phyloP scores from a whole-genome alignment of 2,329 filamentous ascomycete genomes.

The Cercospora brassicicola region DNA sequence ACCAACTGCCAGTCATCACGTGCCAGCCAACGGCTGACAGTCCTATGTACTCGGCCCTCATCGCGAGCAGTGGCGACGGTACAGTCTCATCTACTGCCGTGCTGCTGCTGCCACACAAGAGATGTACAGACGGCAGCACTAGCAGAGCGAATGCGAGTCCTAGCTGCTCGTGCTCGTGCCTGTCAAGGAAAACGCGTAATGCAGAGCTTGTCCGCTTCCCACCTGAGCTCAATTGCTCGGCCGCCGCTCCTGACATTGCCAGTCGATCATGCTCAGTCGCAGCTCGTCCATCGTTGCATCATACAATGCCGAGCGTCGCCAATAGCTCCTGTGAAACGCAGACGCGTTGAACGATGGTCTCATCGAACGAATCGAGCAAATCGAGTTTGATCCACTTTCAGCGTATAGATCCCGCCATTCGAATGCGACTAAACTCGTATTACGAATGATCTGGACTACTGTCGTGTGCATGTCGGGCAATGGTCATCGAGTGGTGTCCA shows the following conservation, averaged over 20 bases:
- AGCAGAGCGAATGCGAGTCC: conserved; percentile 5
- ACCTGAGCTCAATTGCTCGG: conserved; percentile 14
- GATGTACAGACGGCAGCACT: conserved; percentile 7
- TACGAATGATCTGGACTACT: not conserved
- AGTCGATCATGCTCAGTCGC: not conserved
- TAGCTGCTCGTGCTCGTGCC: conserved; percentile 9
- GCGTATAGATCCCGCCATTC: not conserved
- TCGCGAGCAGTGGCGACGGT: not conserved
- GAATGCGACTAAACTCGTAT: not conserved
- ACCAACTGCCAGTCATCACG: conserved; percentile 13
- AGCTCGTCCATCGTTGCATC: not conserved
- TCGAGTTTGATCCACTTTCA: not conserved
- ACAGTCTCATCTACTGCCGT: not conserved
- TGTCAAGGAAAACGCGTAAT: conserved; percentile 9
- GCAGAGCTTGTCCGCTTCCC: conserved; percentile 12
- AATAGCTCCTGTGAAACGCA: not conserved
- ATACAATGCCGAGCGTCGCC: not conserved
- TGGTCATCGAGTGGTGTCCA: not conserved
- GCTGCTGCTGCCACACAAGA: conserved; percentile 5
- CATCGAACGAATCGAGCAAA: not conserved
- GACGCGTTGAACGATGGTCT: not conserved
- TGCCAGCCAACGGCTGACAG: conserved; percentile 14
- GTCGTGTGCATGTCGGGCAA: not conserved
- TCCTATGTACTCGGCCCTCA: conserved; percentile 10
- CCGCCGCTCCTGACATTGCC: conserved; percentile 15